Evolutionary conservation across 148 eudicot species (phyloP).

Genomic region (Nepenthes gracilis): DNA sequence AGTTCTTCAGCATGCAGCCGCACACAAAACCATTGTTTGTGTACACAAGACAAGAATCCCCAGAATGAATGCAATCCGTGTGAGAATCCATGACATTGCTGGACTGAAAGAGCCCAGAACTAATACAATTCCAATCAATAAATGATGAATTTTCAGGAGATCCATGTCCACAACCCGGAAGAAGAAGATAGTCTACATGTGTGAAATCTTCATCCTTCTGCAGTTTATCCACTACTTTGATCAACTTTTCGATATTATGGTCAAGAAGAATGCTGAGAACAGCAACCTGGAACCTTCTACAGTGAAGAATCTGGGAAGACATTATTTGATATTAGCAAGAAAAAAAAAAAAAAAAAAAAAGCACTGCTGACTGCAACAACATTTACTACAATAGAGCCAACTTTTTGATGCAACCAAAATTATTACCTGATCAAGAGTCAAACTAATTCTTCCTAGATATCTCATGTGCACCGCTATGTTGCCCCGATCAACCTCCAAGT

Average conservation of each 20-base stretch:
- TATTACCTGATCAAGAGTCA: slow-evolving; percentile 42
- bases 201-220: slow-evolving; percentile 7
- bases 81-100: background rate
- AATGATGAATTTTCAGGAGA: slow-evolving; percentile 6
- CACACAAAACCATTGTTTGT: slow-evolving; percentile 37
- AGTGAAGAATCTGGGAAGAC: slow-evolving; percentile 30
- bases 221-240: slow-evolving; percentile 9
- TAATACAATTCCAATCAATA: slow-evolving; percentile 58
- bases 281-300: slow-evolving; percentile 49
- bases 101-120: slow-evolving; percentile 26
- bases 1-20: slow-evolving; percentile 41
- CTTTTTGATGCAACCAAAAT: background rate
- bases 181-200: slow-evolving; percentile 52
- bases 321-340: background rate
- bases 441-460: slow-evolving; percentile 23
- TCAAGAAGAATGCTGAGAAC: slow-evolving; percentile 45
- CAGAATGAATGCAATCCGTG: slow-evolving; percentile 4
- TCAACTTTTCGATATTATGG: slow-evolving; percentile 26
- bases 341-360: background rate
- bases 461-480: slow-evolving; percentile 25
- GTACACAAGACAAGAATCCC: slow-evolving; percentile 12
- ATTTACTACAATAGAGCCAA: background rate
- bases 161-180: slow-evolving; percentile 48
- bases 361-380: background rate
- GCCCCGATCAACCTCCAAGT: slow-evolving; percentile 52